These are phyloP conservation scores for Funneliformis mosseae DNA, from an alignment of 192 early-diverging fungal genomes.

Conservation along the genomic window DNA sequence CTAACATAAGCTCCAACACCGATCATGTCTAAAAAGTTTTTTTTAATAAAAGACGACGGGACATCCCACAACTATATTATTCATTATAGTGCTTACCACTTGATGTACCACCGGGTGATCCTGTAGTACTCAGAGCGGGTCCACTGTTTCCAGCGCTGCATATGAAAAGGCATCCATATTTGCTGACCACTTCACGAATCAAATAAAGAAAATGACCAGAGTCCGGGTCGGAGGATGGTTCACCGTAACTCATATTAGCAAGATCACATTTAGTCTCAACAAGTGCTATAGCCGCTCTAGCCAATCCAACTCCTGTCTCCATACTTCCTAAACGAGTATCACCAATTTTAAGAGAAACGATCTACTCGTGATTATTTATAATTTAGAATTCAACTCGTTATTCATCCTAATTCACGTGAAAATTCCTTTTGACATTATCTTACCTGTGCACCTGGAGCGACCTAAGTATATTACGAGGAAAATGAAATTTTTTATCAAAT, in stretches of 20 bases:
- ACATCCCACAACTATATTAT: background rate
- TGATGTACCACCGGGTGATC: slow-evolving; percentile 80
- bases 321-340: slow-evolving; percentile 72
- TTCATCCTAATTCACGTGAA: background rate
- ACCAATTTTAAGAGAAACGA: slow-evolving; percentile 93
- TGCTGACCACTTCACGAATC: slow-evolving; percentile 81
- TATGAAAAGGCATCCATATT: slow-evolving; percentile 83
- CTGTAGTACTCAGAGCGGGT: slow-evolving; percentile 81
- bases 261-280: slow-evolving; percentile 68
- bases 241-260: slow-evolving; percentile 90
- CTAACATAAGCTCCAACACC: slow-evolving; percentile 92
- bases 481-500: too few relatives aligned
- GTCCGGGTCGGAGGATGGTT: slow-evolving; percentile 70
- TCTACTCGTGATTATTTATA: slow-evolving; percentile 32
- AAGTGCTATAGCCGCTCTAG: slow-evolving; percentile 78
- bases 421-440: background rate
- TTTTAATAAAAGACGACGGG: background rate
- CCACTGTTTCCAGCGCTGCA: slow-evolving; percentile 92
- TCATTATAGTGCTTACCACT: slow-evolving; percentile 39
- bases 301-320: slow-evolving; percentile 84
- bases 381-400: background rate
- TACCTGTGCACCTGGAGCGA: slow-evolving; percentile 90
- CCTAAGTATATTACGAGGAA: slow-evolving; percentile 35
- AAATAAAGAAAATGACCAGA: slow-evolving; percentile 82
- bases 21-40: slow-evolving; percentile 60